Evolutionary conservation across 1,139 yeast genomes (phyloP).

Genomic region (Candida gigantensis): DNA sequence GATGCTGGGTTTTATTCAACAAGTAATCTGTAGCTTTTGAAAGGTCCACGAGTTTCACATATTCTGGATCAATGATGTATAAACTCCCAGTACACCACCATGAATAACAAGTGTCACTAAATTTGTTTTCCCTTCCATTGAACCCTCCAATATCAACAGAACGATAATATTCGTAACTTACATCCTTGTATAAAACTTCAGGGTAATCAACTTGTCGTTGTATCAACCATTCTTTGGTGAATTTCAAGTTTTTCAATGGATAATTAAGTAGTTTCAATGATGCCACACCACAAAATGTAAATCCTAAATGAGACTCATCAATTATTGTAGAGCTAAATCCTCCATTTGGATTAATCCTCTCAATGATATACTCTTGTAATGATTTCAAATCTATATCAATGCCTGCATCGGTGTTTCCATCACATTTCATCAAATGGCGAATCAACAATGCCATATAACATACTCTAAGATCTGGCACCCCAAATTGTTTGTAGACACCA

Average conservation of each 20-base stretch:
- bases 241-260: conserved; percentile 23
- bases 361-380: conserved; percentile 43
- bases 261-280: conserved; percentile 50
- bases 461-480: conserved; percentile 72
- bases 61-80: conserved; percentile 32
- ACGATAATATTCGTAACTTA: conserved; percentile 38
- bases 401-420: conserved; percentile 12
- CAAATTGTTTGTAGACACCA: conserved; percentile 30
- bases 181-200: conserved; percentile 19
- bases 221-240: conserved; percentile 57
- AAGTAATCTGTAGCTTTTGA: conserved; percentile 47
- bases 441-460: conserved; percentile 75
- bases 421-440: conserved; percentile 48
- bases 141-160: conserved; percentile 70
- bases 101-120: conserved; percentile 86
- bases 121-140: conserved; percentile 85
- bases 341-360: conserved; percentile 58
- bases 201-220: conserved; percentile 61
- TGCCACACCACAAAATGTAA: conserved; percentile 83
- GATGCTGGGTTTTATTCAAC: conserved; percentile 61
- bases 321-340: conserved; percentile 48
- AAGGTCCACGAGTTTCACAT: conserved; percentile 36
- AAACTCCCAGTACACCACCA: conserved; percentile 83
- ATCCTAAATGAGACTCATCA: conserved; percentile 84
- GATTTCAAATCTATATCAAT: conserved; percentile 45